Base-by-base conservation (phyloP, 352 stramenopile genomes). In the Phytophthora sojae region DNA sequence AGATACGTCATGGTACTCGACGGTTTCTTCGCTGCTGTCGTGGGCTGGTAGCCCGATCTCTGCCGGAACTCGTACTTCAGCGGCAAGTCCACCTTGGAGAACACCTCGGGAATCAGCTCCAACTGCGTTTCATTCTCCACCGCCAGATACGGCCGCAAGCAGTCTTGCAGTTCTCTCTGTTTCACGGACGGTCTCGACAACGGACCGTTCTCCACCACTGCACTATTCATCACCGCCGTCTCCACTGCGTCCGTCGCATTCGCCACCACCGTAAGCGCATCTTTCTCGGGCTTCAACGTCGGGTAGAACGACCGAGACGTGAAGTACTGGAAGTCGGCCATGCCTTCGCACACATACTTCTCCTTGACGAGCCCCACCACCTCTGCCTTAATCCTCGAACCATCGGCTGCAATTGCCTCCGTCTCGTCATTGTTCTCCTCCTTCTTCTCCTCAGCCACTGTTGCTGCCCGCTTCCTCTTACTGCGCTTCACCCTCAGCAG, bases 321-420 rank as follows among this genome's bases (percentile, higher is more conserved):
- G 32, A 95, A 86, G 74, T 92, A 95, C 73, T 95, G 88, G 71
- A 93, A 95, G 68, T 95, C 88, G 29, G 87, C 88, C 86, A 95
- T 93, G 60, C 88, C 88, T 72, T 95, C 85, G 61, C 88, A 94
- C 50, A 94, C 85, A 63, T 93, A 95, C 67, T 94, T 95, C 52
- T 94, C 88, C 6, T 73, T 72, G 32, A 92, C 76, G 50, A 94
- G 62, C 0, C 85, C 87, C 15, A 91, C 80, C n/a, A 94, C 74
- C 25, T 90, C 63, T 12, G 61, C 60, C 23, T 66, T 75, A 7
- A 82, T 81, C 14, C 70, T 64, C 15, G 81, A 58, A 3, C 56
- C 55, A 61, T 74, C 37, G 15, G 51, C 32, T 55, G 53, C 30
- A 37, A 49, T 37, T n/a, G 39, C 50, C 8, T 55, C 63, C 12